These are phyloP conservation scores for Yamadazyma membranifaciens DNA, from an alignment of 1,139 yeast genomes.

Conservation along the genomic window DNA sequence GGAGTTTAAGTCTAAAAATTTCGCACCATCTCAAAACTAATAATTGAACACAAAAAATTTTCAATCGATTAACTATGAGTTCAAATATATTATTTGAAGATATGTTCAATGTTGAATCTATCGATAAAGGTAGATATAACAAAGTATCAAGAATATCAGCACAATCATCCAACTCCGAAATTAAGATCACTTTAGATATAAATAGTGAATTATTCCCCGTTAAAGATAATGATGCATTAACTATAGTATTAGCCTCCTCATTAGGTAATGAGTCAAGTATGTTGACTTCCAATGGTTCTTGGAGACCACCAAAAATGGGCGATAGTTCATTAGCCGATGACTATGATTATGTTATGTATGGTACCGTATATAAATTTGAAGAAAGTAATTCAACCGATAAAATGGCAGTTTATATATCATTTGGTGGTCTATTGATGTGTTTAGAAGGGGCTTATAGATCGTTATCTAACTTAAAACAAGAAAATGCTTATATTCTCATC, in stretches of 20 bases:
- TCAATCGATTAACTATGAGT: slow-evolving; percentile 24
- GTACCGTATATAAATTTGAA: slow-evolving; percentile 95
- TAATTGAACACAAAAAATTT: slow-evolving; percentile 1
- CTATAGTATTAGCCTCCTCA: slow-evolving; percentile 84
- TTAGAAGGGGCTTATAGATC: slow-evolving; percentile 94
- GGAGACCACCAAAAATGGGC: slow-evolving; percentile 89
- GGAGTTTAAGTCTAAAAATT: background rate
- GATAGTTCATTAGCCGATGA: slow-evolving; percentile 92
- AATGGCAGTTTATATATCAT: slow-evolving; percentile 88
- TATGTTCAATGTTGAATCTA: slow-evolving; percentile 80
- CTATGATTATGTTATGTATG: slow-evolving; percentile 97
- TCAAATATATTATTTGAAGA: slow-evolving; percentile 78
- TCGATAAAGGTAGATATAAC: slow-evolving; percentile 89
- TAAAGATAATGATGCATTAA: slow-evolving; percentile 69
- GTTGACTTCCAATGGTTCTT: slow-evolving; percentile 65
- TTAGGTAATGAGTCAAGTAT: slow-evolving; percentile 59
- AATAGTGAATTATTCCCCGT: slow-evolving; percentile 94
- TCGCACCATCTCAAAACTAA: slow-evolving; percentile 5
- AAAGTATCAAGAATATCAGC: slow-evolving; percentile 90
- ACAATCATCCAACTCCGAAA: slow-evolving; percentile 80
- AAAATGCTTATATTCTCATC: slow-evolving; percentile 84
- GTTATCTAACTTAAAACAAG: slow-evolving; percentile 86
- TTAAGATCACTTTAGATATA: slow-evolving; percentile 84
- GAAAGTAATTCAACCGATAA: slow-evolving; percentile 72
- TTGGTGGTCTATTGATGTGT: slow-evolving; percentile 93